These are phyloP conservation scores for Breviolum minutum DNA, from an alignment of 73 alveolate genomes.

Conservation along the genomic window DNA sequence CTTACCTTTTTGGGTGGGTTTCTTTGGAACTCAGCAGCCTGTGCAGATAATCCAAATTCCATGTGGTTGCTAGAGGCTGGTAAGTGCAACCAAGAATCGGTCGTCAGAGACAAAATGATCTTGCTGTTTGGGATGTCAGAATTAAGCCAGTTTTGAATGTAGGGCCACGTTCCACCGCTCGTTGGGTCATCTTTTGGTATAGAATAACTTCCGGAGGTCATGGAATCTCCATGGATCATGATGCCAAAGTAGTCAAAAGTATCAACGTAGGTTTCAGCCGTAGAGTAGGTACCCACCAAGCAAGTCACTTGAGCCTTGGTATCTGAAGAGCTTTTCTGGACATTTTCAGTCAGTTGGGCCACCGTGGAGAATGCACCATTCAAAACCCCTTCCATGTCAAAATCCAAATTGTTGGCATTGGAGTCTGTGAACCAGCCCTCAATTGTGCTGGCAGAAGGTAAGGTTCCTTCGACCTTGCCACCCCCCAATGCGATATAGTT, in stretches of 20 bases:
- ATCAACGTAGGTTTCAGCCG: neutral
- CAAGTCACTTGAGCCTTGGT: slow-evolving; percentile 11
- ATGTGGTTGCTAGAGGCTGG: too few species aligned
- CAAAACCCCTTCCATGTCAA: neutral
- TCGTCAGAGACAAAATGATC: slow-evolving; percentile 15
- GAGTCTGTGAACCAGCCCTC: neutral
- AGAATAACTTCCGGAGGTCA: neutral
- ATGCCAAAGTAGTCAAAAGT: neutral
- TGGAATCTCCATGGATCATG: slow-evolving; percentile 1
- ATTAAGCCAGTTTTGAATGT: neutral
- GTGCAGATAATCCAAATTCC: neutral
- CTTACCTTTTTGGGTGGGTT: too few species aligned
- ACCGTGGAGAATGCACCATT: neutral
- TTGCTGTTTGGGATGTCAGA: slow-evolving; percentile 11
- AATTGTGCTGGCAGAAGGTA: neutral
- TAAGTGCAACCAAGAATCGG: neutral
- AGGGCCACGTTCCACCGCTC: neutral
- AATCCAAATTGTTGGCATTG: neutral
- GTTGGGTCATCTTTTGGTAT: slow-evolving; percentile 3
- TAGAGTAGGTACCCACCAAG: neutral
- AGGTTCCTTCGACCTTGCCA: neutral
- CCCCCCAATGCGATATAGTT: slow-evolving; percentile 9
- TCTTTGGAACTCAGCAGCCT: neutral
- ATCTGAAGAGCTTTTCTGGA: neutral
- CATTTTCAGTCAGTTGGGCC: neutral